Evolutionary conservation across 305 asterid species (phyloP).

Genomic region (Coffea humblotiana): DNA sequence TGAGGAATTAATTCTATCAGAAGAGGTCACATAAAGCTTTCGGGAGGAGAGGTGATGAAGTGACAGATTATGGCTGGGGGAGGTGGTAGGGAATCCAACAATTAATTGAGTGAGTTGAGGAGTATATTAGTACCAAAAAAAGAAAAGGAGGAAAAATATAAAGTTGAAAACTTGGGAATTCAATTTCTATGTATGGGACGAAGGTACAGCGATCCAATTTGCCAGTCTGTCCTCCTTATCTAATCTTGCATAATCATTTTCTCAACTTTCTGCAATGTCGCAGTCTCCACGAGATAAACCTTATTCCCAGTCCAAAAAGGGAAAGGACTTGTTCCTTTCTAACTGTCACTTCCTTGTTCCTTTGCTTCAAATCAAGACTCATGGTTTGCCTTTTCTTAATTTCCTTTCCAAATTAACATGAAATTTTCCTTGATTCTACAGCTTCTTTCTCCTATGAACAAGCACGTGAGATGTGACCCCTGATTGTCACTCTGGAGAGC

Average conservation of each 20-base stretch:
- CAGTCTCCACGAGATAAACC: background rate
- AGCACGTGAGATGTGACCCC: slow-evolving; percentile 12
- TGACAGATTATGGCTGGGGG: slow-evolving; percentile 15
- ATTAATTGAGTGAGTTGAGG: slow-evolving; percentile 4
- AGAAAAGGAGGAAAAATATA: background rate
- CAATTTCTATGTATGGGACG: slow-evolving; percentile 20
- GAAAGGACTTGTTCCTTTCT: background rate
- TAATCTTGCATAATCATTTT: slow-evolving; percentile 4
- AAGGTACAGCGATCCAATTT: slow-evolving; percentile 12
- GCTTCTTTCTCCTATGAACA: slow-evolving; percentile 7
- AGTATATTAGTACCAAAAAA: background rate
- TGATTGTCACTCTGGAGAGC: background rate
- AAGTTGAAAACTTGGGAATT: slow-evolving; percentile 6
- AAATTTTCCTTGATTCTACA: background rate
- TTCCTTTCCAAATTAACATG: background rate
- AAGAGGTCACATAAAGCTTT: background rate
- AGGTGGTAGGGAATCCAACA: slow-evolving; percentile 8
- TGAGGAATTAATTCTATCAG: background rate
- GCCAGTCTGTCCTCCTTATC: slow-evolving; percentile 25
- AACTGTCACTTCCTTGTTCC: slow-evolving; percentile 12
- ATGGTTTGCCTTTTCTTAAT: slow-evolving; percentile 4
- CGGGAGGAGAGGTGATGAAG: slow-evolving; percentile 12
- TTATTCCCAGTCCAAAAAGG: slow-evolving; percentile 1
- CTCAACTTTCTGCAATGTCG: slow-evolving; percentile 8
- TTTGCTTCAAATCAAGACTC: slow-evolving; percentile 13